These are phyloP conservation scores for Rutstroemia sp. DNA, from an alignment of 2,329 filamentous ascomycete species.

Conservation along the genomic window DNA sequence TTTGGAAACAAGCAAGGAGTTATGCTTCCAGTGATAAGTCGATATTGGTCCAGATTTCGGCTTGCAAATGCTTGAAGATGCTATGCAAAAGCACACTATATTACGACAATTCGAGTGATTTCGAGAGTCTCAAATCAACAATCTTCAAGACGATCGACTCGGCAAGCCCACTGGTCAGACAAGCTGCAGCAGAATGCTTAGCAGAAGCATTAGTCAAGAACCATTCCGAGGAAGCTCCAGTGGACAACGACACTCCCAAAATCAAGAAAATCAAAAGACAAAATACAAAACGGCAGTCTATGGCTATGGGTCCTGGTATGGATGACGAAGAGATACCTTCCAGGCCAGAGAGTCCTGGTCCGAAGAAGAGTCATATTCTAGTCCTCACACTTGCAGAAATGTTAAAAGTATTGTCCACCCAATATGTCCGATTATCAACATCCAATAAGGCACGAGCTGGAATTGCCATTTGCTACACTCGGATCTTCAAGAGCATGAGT, in stretches of 20 bases:
- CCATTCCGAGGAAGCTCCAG: constrained; percentile 55
- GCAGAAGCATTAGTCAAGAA: constrained; percentile 77
- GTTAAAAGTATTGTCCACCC: constrained; percentile 67
- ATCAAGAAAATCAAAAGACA: constrained; percentile 65
- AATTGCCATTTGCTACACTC: constrained; percentile 80
- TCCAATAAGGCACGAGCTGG: constrained; percentile 76
- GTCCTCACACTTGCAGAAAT: constrained; percentile 71
- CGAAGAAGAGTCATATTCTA: constrained; percentile 66
- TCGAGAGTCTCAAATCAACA: constrained; percentile 76
- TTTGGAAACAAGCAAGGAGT: constrained; percentile 86
- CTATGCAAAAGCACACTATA: constrained; percentile 66
- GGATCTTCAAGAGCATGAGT: constrained; percentile 69
- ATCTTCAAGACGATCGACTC: constrained; percentile 86
- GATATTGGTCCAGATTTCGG: constrained; percentile 67
- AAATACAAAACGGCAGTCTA: constrained; percentile 46
- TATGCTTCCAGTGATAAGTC: constrained; percentile 76
- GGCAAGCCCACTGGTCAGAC: constrained; percentile 64
- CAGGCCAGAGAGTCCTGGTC: constrained; percentile 66
- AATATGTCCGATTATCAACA: constrained; percentile 73
- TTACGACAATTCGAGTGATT: constrained; percentile 84
- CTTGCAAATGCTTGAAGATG: constrained; percentile 71
- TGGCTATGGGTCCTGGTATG: constrained; percentile 27
- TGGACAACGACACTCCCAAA: constrained; percentile 46
- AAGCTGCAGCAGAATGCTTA: constrained; percentile 79
- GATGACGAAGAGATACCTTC: constrained; percentile 66